A percentile compares a stretch with the other conserved stretches of the same genome.
Evolutionary conservation across 2,329 filamentous ascomycete species (phyloP).

Genomic region (Lecanosticta acicola): DNA sequence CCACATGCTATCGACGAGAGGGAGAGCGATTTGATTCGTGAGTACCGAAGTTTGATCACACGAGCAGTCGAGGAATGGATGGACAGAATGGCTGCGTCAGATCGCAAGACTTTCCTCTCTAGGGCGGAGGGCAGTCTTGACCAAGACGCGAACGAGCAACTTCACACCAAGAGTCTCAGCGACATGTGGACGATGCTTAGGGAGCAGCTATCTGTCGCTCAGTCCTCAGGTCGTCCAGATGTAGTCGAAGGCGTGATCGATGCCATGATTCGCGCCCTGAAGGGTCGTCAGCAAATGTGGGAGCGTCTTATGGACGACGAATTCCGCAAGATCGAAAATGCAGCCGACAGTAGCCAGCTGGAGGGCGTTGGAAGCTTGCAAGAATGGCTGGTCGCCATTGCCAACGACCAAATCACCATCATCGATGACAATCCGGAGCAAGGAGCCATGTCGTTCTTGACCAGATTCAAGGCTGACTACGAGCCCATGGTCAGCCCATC

Average conservation of each 20-base stretch:
- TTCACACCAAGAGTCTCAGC: constrained; percentile 83
- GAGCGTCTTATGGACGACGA: constrained; percentile 85
- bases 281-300: constrained; percentile 77
- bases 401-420: constrained; percentile 97
- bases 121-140: constrained; percentile 77
- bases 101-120: constrained; percentile 73
- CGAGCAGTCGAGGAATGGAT: constrained; percentile 97
- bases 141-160: constrained; percentile 80
- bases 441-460: constrained; percentile 71
- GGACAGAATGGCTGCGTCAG: constrained; percentile 79
- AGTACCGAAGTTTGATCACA: constrained; percentile 93
- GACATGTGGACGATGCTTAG: constrained; percentile 97
- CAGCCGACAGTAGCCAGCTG: constrained; percentile 51
- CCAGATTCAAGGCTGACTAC: constrained; percentile 78
- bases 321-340: constrained; percentile 62
- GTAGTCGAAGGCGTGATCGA: constrained; percentile 94
- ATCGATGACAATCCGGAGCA: constrained; percentile 78
- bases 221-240: constrained; percentile 77
- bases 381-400: constrained; percentile 94
- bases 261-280: constrained; percentile 86
- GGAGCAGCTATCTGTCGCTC: constrained; percentile 82
- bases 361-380: constrained; percentile 69
- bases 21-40: constrained; percentile 81
- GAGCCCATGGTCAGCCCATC: constrained; percentile 72
- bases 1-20: constrained; percentile 88